Percentiles rank a stretch among this genome's conserved stretches.
phyloP scores from a whole-genome alignment of 495 filamentous ascomycete species.

The Aspergillus ostianus region DNA sequence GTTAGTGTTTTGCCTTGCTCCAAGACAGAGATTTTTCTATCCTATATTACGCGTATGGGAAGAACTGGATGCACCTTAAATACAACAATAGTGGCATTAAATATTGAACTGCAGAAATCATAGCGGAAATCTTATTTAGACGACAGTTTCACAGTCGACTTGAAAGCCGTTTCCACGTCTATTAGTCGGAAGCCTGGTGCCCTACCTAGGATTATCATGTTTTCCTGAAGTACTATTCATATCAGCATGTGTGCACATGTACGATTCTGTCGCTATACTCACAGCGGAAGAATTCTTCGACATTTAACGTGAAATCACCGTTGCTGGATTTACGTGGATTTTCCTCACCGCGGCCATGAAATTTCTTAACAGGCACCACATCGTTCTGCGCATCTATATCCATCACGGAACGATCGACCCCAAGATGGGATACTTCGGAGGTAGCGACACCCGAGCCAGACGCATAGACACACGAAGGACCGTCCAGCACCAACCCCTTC shows the following conservation, averaged over 20 bases:
- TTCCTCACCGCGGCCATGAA: neutral
- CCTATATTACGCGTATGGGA: too few relatives aligned
- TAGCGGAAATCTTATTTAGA: neutral
- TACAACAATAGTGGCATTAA: too few relatives aligned
- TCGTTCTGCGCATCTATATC: neutral
- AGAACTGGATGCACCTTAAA: too few relatives aligned
- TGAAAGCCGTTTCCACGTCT: slow-evolving; percentile 20
- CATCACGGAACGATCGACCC: neutral
- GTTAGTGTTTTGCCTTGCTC: neutral
- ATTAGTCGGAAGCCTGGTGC: slow-evolving; percentile 17
- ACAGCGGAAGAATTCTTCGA: slow-evolving; percentile 14
- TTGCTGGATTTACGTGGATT: neutral
- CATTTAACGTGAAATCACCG: slow-evolving; percentile 7
- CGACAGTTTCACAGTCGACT: neutral
- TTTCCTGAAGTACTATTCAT: slow-evolving; percentile 7
- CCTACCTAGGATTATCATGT: slow-evolving; percentile 19
- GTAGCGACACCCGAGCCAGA: neutral
- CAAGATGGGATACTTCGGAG: neutral
- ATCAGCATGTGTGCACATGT: neutral
- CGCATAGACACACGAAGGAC: slow-evolving; percentile 10
- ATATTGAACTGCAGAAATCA: neutral
- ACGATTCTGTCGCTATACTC: slow-evolving; percentile 2
- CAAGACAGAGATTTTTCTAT: too few relatives aligned
- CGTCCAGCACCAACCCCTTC: slow-evolving; percentile 24
- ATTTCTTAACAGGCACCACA: neutral